Base-by-base conservation (phyloP, 495 filamentous ascomycete species). In the Xylaria grammica region DNA sequence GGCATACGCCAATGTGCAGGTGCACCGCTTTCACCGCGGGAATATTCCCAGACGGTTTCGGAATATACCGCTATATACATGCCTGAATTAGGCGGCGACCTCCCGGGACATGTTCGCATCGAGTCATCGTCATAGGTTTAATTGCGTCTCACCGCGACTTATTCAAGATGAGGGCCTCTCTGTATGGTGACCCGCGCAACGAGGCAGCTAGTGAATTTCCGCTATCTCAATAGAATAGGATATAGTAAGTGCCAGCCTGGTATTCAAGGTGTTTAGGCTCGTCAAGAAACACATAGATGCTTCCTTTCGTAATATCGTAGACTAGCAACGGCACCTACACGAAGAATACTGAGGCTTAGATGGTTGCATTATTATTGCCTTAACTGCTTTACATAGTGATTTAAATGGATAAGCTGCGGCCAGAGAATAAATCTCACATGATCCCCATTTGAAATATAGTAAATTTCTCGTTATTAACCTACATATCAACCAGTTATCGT, bases 1-100 rank as follows among this genome's bases (percentile, higher is more conserved):
- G 17, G 40, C 40, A 36, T 20, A 40, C 56, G 10, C 27, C 24
- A 27, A 61, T 51, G 46, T 19, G 42, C 13, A 44, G 36, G 30
- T 62, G 36, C 49, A 19, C 54, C 24, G 49, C n/a, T 45, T 45
- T 62, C 10, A 27, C 49, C 27, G 36, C 61, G 26, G 51, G 61
- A 63, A 63, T 49, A 4, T 40, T 63, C 56, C 51, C 26, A 63
- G 51, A 56, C 56, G 4, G 36, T 50, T 22, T 52, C 59, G 59
- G 59, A 32, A 62, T 52, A 30, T 52, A 34, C 59, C 59, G 59
- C 34, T 52, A 26, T 51, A n/a, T 30, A 7, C 17, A 9, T 34
- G 48, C 19, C 32, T 32, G 45, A 50, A 50, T 46, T 60, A 17
- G 30, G 45, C 30, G 17, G 10, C 44, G 4, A 52, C 15, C 17